phyloP scores from a whole-genome alignment of 345 rosid species.

The Lagerstroemia speciosa region DNA sequence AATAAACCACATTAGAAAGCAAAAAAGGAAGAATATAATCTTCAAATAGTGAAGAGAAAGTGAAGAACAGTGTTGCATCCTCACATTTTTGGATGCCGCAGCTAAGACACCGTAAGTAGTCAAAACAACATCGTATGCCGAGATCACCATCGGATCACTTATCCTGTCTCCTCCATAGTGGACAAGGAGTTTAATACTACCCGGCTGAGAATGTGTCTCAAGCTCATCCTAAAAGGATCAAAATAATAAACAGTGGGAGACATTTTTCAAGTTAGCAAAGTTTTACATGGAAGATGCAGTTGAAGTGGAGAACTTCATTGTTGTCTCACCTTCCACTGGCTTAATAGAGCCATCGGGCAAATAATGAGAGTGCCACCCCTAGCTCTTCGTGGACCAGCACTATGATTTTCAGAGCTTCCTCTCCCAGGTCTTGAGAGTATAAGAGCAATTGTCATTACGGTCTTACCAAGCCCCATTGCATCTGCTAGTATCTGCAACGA shows the following conservation, averaged over 20 bases:
- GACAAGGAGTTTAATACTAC: slow-evolving; percentile 39
- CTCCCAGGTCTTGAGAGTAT: slow-evolving; percentile 49
- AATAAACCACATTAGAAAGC: not conserved
- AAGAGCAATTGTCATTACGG: slow-evolving; percentile 69
- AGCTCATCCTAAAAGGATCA: slow-evolving; percentile 46
- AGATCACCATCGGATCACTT: slow-evolving; percentile 32
- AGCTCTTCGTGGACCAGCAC: slow-evolving; percentile 13
- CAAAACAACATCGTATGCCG: slow-evolving; percentile 51
- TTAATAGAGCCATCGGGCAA: slow-evolving; percentile 64
- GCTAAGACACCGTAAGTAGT: slow-evolving; percentile 63
- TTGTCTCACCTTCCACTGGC: slow-evolving; percentile 66
- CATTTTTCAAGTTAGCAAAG: not conserved
- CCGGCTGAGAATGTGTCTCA: slow-evolving; percentile 48
- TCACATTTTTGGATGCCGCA: slow-evolving; percentile 47
- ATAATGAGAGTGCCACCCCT: slow-evolving; percentile 64
- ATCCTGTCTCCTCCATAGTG: slow-evolving; percentile 63
- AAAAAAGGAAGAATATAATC: not conserved
- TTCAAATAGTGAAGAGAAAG: not conserved
- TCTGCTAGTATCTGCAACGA: slow-evolving; percentile 49
- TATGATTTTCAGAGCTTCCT: slow-evolving; percentile 20
- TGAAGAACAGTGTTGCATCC: slow-evolving; percentile 3
- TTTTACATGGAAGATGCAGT: not conserved
- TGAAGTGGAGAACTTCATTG: not conserved
- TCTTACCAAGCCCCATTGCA: slow-evolving; percentile 81
- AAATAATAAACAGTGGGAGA: slow-evolving; percentile 2